Percentiles rank a stretch among this genome's conserved stretches.
These are phyloP conservation scores for Ascochyta koolunga DNA, from an alignment of 2,329 filamentous ascomycete species.

Conservation along the genomic window DNA sequence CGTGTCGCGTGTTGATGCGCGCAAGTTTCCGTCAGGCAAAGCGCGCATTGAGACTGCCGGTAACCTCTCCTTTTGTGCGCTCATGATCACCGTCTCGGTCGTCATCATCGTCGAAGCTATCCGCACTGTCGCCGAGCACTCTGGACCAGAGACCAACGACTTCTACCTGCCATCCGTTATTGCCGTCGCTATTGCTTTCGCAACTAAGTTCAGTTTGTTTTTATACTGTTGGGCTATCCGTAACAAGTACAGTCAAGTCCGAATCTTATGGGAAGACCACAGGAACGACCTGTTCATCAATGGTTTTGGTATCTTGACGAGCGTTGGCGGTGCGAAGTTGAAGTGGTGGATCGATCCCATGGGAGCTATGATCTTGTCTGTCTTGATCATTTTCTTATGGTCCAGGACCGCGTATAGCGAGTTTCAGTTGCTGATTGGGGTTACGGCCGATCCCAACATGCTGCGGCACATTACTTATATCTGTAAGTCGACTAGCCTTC, in stretches of 20 bases:
- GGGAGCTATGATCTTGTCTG: slow-evolving; percentile 83
- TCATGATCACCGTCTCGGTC: slow-evolving; percentile 91
- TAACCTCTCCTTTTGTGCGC: slow-evolving; percentile 94
- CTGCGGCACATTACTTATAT: slow-evolving; percentile 96
- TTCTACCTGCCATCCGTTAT: slow-evolving; percentile 87
- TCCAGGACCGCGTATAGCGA: slow-evolving; percentile 83
- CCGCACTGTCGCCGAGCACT: slow-evolving; percentile 65
- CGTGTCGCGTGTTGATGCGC: slow-evolving; percentile 82
- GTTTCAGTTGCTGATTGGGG: slow-evolving; percentile 89
- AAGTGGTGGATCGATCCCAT: slow-evolving; percentile 94
- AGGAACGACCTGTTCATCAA: slow-evolving; percentile 98
- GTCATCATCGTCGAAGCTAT: slow-evolving; percentile 90
- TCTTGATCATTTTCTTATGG: slow-evolving; percentile 82
- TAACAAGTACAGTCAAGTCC: slow-evolving; percentile 88
- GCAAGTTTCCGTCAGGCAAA: slow-evolving; percentile 89
- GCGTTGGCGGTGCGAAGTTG: slow-evolving; percentile 86
- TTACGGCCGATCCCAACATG: slow-evolving; percentile 81
- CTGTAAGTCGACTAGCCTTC: slow-evolving; percentile 59
- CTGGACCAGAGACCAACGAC: slow-evolving; percentile 56
- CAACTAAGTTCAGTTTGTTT: slow-evolving; percentile 82
- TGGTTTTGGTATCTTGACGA: slow-evolving; percentile 88
- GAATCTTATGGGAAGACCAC: slow-evolving; percentile 95
- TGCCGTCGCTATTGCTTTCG: slow-evolving; percentile 82
- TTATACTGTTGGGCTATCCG: slow-evolving; percentile 91
- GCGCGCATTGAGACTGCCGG: slow-evolving; percentile 93